Conservation (phyloP, 139 green algal species). For the Volvox reticuliferus region DNA sequence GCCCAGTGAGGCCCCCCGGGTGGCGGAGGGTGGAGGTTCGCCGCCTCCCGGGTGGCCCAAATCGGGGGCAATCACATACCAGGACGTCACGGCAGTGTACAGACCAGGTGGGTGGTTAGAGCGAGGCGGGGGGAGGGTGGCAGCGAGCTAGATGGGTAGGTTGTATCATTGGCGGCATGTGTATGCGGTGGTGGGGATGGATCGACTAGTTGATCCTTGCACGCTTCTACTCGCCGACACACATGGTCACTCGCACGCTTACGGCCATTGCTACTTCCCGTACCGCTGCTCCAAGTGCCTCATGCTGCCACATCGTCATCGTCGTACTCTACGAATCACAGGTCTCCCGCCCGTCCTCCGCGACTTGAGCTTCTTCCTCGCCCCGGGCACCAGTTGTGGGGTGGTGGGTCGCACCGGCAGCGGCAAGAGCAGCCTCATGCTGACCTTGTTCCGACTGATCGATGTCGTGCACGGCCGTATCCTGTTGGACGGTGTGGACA, state of each 20-base stretch:
- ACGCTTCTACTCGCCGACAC: too few species aligned
- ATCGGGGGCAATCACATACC: constrained; percentile 65
- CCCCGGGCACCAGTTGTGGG: constrained; percentile 68
- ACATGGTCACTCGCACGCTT: too few species aligned
- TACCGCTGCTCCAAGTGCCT: too few species aligned
- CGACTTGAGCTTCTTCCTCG: constrained; percentile 76
- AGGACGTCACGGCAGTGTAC: constrained; percentile 59
- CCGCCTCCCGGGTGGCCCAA: constrained; percentile 77
- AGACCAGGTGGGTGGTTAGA: constrained; percentile 6
- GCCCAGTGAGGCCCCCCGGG: constrained; percentile 70
- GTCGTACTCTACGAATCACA: background rate
- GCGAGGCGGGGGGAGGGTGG: background rate
- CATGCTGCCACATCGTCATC: too few species aligned
- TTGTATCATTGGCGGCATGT: background rate
- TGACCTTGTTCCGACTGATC: constrained; percentile 90
- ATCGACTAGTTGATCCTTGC: too few species aligned
- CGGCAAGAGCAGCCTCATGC: constrained; percentile 86
- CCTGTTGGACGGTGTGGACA: constrained; percentile 82
- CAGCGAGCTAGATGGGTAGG: too few species aligned
- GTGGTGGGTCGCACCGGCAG: constrained; percentile 85
- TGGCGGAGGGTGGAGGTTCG: constrained; percentile 54
- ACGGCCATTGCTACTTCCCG: too few species aligned
- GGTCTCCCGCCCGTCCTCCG: constrained; percentile 81
- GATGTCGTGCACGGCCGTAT: constrained; percentile 76
- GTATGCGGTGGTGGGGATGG: too few species aligned